Conservation (phyloP, 495 filamentous ascomycete genomes). For the Trichocladium antarcticum region DNA sequence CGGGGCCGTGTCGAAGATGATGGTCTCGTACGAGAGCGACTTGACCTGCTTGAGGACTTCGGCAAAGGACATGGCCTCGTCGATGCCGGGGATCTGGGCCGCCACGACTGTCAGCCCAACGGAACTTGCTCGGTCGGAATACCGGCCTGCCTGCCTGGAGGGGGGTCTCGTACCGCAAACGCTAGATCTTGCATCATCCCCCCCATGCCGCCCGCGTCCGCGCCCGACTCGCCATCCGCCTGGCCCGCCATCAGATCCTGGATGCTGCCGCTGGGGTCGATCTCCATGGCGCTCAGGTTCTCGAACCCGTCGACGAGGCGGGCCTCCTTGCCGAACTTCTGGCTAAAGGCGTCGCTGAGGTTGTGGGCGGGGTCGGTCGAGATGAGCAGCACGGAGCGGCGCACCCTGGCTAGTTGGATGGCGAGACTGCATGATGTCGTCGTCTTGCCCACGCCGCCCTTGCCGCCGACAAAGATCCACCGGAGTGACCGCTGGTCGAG, state of each 20-base stretch:
- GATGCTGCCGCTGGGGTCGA: slow-evolving; percentile 96
- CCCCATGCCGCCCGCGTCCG: slow-evolving; percentile 52
- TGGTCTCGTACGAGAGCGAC: slow-evolving; percentile 94
- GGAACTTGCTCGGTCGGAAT: too few relatives aligned
- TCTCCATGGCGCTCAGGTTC: slow-evolving; percentile 98
- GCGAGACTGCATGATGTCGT: slow-evolving; percentile 96
- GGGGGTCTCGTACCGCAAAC: slow-evolving; percentile 49
- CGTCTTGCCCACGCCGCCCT: slow-evolving; percentile 99
- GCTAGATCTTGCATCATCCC: slow-evolving; percentile 58
- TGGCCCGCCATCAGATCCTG: slow-evolving; percentile 82
- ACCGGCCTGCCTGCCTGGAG: too few relatives aligned
- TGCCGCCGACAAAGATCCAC: slow-evolving; percentile 99
- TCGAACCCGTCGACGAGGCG: slow-evolving; percentile 81
- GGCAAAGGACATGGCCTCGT: slow-evolving; percentile 99
- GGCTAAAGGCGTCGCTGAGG: slow-evolving; percentile 91
- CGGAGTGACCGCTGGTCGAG: slow-evolving; percentile 87
- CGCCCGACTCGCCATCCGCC: slow-evolving; percentile 51
- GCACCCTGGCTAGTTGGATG: slow-evolving; percentile 93
- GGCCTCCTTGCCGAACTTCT: slow-evolving; percentile 99
- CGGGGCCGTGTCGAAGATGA: slow-evolving; percentile 97
- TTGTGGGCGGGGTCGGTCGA: slow-evolving; percentile 99
- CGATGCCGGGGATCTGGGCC: slow-evolving; percentile 87
- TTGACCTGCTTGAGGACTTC: slow-evolving; percentile 99
- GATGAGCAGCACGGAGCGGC: slow-evolving; percentile 91
- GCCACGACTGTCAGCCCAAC: slow-evolving; percentile 11